Evolutionary conservation across 768 basidiomycete genomes (phyloP).

Genomic region (Peribolospora kevripleyi): DNA sequence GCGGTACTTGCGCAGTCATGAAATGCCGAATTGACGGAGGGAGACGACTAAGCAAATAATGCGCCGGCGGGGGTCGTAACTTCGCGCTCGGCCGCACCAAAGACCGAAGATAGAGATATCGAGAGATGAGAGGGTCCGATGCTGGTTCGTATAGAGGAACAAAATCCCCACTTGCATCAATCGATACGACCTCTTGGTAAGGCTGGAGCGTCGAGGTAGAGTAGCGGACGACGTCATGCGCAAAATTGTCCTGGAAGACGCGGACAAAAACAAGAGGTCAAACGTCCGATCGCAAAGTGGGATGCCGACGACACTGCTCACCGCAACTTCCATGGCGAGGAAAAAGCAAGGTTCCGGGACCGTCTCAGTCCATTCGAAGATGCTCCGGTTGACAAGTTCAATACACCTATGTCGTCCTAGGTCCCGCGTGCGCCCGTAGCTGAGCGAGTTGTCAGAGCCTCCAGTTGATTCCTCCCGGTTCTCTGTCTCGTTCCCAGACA

Average conservation of each 20-base stretch:
- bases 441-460: not conserved
- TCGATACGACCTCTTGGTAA: constrained; percentile 54
- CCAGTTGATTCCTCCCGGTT: constrained; percentile 18
- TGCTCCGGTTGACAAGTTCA: constrained; percentile 44
- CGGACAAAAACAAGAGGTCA: not conserved
- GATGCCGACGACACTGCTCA: constrained; percentile 21
- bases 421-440: not conserved
- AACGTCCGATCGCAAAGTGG: not conserved
- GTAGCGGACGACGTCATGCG: constrained; percentile 84
- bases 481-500: constrained; percentile 12
- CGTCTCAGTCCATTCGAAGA: constrained; percentile 56
- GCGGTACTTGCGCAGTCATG: constrained; percentile 43
- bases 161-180: constrained; percentile 62
- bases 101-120: constrained; percentile 42
- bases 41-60: not conserved
- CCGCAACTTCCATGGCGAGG: constrained; percentile 81
- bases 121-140: constrained; percentile 56
- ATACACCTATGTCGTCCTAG: constrained; percentile 26
- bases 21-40: constrained; percentile 14
- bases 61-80: not conserved
- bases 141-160: constrained; percentile 57
- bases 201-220: constrained; percentile 49
- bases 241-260: constrained; percentile 59
- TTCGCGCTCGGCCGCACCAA: constrained; percentile 9
- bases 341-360: constrained; percentile 75